Conservation (phyloP, 345 rosid genomes). For the Bruguiera gymnorhiza region DNA sequence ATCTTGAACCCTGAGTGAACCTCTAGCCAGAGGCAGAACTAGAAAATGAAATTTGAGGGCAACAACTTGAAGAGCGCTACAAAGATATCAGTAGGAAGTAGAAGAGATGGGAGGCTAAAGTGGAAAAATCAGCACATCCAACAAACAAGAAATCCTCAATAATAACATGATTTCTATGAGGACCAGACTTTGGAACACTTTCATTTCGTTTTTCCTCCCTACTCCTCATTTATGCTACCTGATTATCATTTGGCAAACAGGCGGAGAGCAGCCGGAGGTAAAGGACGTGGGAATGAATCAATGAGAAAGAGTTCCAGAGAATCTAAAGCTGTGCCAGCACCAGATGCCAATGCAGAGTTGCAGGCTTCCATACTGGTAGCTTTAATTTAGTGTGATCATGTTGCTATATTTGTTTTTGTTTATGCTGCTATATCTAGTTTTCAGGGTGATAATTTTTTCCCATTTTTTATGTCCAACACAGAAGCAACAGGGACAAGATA, state of each 20-base stretch:
- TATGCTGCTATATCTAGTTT: not conserved
- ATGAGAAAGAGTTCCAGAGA: conserved; percentile 35
- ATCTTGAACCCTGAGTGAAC: not conserved
- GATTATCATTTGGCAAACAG: conserved; percentile 25
- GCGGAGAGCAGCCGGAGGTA: conserved; percentile 35
- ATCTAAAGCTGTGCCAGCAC: conserved; percentile 45
- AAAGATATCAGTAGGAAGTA: too few species aligned
- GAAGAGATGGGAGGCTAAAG: too few species aligned
- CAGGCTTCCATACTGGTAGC: conserved; percentile 45
- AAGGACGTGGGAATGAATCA: conserved; percentile 38
- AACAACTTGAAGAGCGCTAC: too few species aligned
- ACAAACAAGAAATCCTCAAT: not conserved
- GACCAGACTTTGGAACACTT: not conserved
- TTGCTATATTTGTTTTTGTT: not conserved
- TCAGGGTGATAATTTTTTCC: not conserved
- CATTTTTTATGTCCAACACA: conserved; percentile 18
- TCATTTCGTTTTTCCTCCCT: not conserved
- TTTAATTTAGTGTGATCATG: not conserved
- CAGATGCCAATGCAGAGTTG: conserved; percentile 47
- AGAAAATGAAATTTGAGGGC: too few species aligned
- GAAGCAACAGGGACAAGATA: conserved; percentile 48
- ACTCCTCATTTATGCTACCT: not conserved
- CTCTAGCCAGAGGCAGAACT: not conserved
- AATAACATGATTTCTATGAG: not conserved
- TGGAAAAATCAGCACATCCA: not conserved